Evolutionary conservation across 192 early-diverging fungal species (phyloP).

Genomic region (Entophlyctis luteolus): DNA sequence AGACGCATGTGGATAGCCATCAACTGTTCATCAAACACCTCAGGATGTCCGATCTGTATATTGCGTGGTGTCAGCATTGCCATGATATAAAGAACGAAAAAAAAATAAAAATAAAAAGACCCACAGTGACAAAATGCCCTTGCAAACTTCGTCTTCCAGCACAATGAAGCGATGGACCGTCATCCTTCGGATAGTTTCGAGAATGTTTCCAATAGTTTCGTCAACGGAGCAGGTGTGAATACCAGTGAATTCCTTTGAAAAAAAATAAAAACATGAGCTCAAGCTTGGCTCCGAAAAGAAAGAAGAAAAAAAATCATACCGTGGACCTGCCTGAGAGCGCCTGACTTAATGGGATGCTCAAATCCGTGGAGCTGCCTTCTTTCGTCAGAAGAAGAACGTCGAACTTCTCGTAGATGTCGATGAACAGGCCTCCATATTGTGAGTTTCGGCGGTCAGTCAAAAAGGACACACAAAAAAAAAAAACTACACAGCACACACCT

Average conservation of each 20-base stretch:
- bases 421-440: constrained; percentile 58
- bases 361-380: constrained; percentile 68
- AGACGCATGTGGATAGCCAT: not conserved
- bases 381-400: constrained; percentile 87
- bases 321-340: constrained; percentile 78
- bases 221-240: constrained; percentile 86
- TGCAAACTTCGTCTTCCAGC: constrained; percentile 58
- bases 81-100: not conserved
- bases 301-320: constrained; percentile 36
- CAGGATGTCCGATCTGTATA: constrained; percentile 18
- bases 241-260: constrained; percentile 76
- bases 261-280: not conserved
- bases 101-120: constrained; percentile 5
- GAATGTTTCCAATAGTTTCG: constrained; percentile 83
- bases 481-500: constrained; percentile 33
- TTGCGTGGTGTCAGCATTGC: not conserved
- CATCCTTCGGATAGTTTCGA: constrained; percentile 82
- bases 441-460: not conserved
- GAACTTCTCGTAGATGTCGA: constrained; percentile 95
- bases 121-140: constrained; percentile 29
- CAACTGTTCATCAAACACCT: not conserved
- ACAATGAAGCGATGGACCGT: constrained; percentile 90
- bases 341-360: constrained; percentile 83
- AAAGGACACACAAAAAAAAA: not conserved
- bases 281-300: not conserved